phyloP scores from a whole-genome alignment of 1,139 yeast genomes.

The Saccharomyces uvarum region DNA sequence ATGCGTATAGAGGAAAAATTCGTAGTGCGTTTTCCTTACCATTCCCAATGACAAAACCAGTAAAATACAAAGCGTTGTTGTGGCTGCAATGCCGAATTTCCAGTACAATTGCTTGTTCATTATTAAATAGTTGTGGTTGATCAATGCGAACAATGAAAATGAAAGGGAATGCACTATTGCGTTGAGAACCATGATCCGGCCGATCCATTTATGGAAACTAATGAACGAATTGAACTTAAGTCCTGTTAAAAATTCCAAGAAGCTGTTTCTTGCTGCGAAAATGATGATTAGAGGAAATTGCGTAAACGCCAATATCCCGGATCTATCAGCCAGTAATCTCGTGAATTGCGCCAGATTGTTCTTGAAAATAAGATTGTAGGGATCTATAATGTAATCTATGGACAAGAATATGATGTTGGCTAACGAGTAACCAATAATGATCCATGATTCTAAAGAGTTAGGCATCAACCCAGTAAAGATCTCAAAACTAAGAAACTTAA shows the following conservation, averaged over 20 bases:
- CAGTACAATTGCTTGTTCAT: conserved; percentile 18
- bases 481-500: conserved; percentile 2
- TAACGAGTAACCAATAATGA: conserved; percentile 41
- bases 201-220: conserved; percentile 57
- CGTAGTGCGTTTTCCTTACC: conserved; percentile 54
- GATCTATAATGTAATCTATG: conserved; percentile 35
- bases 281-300: conserved; percentile 45
- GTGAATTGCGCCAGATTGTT: conserved; percentile 38
- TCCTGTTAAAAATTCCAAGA: conserved; percentile 55
- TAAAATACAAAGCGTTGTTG: conserved; percentile 18
- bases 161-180: conserved; percentile 41
- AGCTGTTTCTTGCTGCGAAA: conserved; percentile 58
- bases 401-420: conserved; percentile 39
- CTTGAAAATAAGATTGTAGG: conserved; percentile 38
- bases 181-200: conserved; percentile 38
- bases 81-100: conserved; percentile 48
- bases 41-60: conserved; percentile 39
- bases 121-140: conserved; percentile 8
- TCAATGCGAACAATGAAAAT: conserved; percentile 35
- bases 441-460: conserved; percentile 53
- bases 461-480: conserved; percentile 17
- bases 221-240: conserved; percentile 56
- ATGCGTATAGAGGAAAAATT: conserved; percentile 54
- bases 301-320: conserved; percentile 44
- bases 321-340: conserved; percentile 39